These are phyloP conservation scores for Waltiozyma solani DNA, from an alignment of 1,139 yeast genomes.

Conservation along the genomic window DNA sequence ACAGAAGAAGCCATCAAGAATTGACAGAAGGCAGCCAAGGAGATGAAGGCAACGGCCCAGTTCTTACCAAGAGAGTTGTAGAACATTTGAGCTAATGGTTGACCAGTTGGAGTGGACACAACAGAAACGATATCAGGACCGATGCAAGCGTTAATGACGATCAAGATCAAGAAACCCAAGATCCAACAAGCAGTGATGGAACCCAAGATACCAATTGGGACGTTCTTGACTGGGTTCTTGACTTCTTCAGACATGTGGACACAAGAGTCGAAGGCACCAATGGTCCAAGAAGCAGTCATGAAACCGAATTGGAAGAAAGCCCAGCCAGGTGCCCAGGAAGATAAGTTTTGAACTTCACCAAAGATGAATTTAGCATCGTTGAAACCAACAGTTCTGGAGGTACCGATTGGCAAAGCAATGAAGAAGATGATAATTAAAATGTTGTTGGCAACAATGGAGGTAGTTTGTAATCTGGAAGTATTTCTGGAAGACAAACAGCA, in stretches of 20 bases:
- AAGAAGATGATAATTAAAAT: conserved; percentile 39
- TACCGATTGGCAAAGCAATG: conserved; percentile 51
- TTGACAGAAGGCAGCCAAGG: conserved; percentile 49
- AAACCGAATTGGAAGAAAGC: conserved; percentile 42
- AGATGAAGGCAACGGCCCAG: conserved; percentile 63
- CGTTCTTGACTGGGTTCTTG: conserved; percentile 49
- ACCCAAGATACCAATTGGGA: conserved; percentile 50
- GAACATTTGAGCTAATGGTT: conserved; percentile 57
- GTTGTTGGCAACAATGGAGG: conserved; percentile 42
- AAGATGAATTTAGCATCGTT: conserved; percentile 28
- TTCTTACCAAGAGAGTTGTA: conserved; percentile 55
- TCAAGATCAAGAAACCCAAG: conserved; percentile 47
- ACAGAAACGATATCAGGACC: conserved; percentile 38
- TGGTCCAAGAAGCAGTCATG: conserved; percentile 57
- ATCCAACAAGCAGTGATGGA: conserved; percentile 50
- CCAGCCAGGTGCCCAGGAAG: conserved; percentile 53
- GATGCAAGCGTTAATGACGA: conserved; percentile 47
- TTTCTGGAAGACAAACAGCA: conserved; percentile 35
- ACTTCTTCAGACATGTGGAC: conserved; percentile 68
- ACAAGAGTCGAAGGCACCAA: conserved; percentile 59
- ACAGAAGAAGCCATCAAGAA: conserved; percentile 58
- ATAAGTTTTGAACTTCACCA: conserved; percentile 35
- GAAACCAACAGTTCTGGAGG: conserved; percentile 23
- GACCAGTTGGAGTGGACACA: conserved; percentile 35
- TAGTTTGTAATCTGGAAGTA: conserved; percentile 36